Evolutionary conservation across 2,329 filamentous ascomycete genomes (phyloP).

Genomic region (Ophiosphaerella narmari): DNA sequence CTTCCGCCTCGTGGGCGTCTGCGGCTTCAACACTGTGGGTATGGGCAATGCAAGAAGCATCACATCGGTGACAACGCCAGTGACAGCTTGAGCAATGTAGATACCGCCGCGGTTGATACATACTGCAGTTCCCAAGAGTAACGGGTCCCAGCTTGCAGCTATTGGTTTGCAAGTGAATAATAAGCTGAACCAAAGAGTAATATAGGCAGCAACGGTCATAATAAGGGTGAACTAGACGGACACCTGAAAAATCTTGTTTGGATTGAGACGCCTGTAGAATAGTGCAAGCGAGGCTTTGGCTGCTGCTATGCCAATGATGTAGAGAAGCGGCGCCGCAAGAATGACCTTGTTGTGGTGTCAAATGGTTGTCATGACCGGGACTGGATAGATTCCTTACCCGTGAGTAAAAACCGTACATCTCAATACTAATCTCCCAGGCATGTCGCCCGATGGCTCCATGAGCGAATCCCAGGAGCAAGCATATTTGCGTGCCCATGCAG

Average conservation of each 20-base stretch:
- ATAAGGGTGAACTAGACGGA: slow-evolving; percentile 18
- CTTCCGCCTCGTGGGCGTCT: slow-evolving; percentile 26
- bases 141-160: slow-evolving; percentile 22
- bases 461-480: slow-evolving; percentile 11
- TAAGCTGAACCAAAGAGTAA: slow-evolving; percentile 26
- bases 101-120: slow-evolving; percentile 26
- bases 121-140: slow-evolving; percentile 9
- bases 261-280: slow-evolving; percentile 24
- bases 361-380: neutral
- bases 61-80: slow-evolving; percentile 25
- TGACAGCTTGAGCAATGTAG: slow-evolving; percentile 25
- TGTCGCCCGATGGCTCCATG: slow-evolving; percentile 20
- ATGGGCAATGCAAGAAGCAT: slow-evolving; percentile 22
- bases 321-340: slow-evolving; percentile 20
- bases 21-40: slow-evolving; percentile 20
- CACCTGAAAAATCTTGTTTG: slow-evolving; percentile 12
- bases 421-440: slow-evolving; percentile 27
- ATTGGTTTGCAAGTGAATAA: slow-evolving; percentile 30
- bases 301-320: slow-evolving; percentile 16
- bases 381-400: slow-evolving; percentile 5
- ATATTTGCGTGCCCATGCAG: slow-evolving; percentile 11
- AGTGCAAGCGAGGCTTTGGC: slow-evolving; percentile 23
- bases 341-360: slow-evolving; percentile 8
- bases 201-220: slow-evolving; percentile 21
- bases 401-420: slow-evolving; percentile 17